Base-by-base conservation (phyloP, 177 flowering plant genomes). In the Tripterygium wilfordii region DNA sequence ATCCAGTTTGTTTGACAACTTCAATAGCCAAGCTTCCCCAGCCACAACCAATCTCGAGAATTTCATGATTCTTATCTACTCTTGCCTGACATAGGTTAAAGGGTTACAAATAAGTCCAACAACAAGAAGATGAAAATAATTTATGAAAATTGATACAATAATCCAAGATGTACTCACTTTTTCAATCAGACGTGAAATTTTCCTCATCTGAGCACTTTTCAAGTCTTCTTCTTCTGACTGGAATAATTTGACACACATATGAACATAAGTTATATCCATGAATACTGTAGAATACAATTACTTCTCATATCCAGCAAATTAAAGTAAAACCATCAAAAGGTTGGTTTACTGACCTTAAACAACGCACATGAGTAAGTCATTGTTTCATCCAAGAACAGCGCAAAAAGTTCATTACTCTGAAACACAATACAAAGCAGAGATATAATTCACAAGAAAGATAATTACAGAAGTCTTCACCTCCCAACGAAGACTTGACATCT, bases 21-120 rank as follows among this genome's bases (percentile, higher is more conserved):
- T 92, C 96, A 37, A 88, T 76, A 32, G 98, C 96, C 38, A 92
- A 61, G 59, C 71, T 86, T 58, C 96, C 98, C 98, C 96, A 88
- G 26, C 98, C 94, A 60, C 81, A 82, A 2, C 96, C 96, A 56
- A 88, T 88, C 66, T 92, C 98, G 42, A 92, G 82, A 60, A 92
- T 61, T 53, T 86, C 87, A 49, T 92, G 91, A 14, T 69, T 58
- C 33, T 64, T 67, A 7, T 65, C 57, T 25, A 88, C 52, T 65
- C 80, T 82, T 42, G 95, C 95, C 96, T 88, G 29, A n/a, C 17
- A 42, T 23, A 38, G 3, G 26, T 5, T 19, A 40, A 21, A 8
- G 21, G 8, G 14, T 14, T 10, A 12, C 6, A 3, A 12, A 23
- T 4, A 42, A 42, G 14, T 25, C 17, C 23, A 5, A 2, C 3